Evolutionary conservation across 148 eudicot species (phyloP).

Genomic region (Chenopodium berlandieri): DNA sequence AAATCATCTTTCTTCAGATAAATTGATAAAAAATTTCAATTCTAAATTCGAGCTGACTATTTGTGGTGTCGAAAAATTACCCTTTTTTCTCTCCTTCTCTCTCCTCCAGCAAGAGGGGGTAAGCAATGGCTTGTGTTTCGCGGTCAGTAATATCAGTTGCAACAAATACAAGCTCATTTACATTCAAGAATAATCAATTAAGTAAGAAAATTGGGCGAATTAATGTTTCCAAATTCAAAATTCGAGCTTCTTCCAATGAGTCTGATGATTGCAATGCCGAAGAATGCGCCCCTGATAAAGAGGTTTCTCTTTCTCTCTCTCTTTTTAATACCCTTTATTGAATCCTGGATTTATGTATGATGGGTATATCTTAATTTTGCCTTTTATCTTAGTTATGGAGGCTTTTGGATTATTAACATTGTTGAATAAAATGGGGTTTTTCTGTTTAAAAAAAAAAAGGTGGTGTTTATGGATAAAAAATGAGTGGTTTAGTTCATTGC

Average conservation of each 20-base stretch:
- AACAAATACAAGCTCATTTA: conserved; percentile 25
- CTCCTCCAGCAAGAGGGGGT: not conserved
- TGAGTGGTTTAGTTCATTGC: not conserved
- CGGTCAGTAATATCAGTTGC: conserved; percentile 28
- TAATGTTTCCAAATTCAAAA: conserved; percentile 29
- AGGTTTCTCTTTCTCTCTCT: conserved; percentile 49
- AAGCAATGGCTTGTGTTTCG: conserved; percentile 35
- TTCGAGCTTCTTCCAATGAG: conserved; percentile 61
- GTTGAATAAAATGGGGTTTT: not conserved
- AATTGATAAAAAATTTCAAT: too few species aligned
- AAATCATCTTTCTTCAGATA: not conserved
- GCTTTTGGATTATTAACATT: not conserved
- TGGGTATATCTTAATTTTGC: not conserved
- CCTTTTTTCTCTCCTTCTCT: not conserved
- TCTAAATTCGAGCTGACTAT: not conserved
- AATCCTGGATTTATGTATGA: not conserved
- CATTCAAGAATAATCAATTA: conserved; percentile 17
- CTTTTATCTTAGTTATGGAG: not conserved
- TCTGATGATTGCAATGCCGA: conserved; percentile 73
- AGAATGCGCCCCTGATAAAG: conserved; percentile 98
- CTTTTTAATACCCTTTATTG: not conserved
- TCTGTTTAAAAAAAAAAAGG: not conserved
- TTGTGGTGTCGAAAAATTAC: not conserved
- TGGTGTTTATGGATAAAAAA: not conserved
- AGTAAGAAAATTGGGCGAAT: conserved; percentile 13